Evolutionary conservation across 228 moss, liverwort and hornwort species (phyloP), one percentile per base, ranked within the genome.

Genomic region (Sphagnum fallax): DNA sequence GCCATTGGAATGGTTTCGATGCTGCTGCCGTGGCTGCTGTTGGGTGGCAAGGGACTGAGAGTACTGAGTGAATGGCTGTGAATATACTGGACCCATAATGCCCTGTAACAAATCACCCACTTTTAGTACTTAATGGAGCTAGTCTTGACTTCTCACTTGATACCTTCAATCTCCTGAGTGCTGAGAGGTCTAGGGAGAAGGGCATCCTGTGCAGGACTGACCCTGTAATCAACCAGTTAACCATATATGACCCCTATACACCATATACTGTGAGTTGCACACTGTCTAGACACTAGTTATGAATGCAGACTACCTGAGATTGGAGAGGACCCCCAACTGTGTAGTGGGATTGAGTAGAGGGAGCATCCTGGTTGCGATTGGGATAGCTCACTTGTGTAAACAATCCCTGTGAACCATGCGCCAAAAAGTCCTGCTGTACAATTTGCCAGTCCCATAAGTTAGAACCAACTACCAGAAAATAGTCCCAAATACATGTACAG

Each of bases 301-400:
- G 8, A 48, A 51, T 5, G n/a, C 59, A 63, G 5, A 4, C 16
- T 60, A 92, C 96, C 91, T 96, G 98, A 71, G 98, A 92, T 72
- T 90, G 94, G 47, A 98, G 87, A 16, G 80, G 74, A n/a, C 88
- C 87, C 59, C 89, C 92, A 48, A 92, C 76, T 57, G 90, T 88
- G 82, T 92, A 94, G 75, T 92, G 98, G 16, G 80, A 77, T 67
- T 92, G 98, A 9, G 92, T 89, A 32, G 94, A 89, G 48, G 93
- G 91, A 63, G 89, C 89, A 71, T 94, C 98, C 74, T 98, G 98
- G 52, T 89, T 84, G 63, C 98, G 92, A 67, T 98, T 94, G 71
- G 85, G 77, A 49, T 90, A 98, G 55, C 89, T 92, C 67, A 89
- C 98, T 70, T 98, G 98, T 14, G 98, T 98, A 61, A 98, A 98